Evolutionary conservation across 2,329 filamentous ascomycete species (phyloP).

Genomic region (Claviceps cyperi): DNA sequence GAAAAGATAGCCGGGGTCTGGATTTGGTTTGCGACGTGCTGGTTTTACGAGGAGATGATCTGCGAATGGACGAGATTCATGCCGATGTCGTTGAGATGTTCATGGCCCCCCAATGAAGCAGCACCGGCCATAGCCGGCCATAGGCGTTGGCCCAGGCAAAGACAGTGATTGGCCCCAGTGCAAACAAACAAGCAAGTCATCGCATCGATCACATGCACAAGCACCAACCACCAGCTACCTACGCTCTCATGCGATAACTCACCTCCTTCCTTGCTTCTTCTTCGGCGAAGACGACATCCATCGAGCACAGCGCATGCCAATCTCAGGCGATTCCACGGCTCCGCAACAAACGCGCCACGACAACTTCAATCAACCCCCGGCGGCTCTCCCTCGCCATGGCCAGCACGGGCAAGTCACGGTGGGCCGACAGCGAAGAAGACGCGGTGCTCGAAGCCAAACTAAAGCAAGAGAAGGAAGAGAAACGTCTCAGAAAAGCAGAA

Average conservation of each 20-base stretch:
- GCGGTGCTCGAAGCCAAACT: constrained; percentile 55
- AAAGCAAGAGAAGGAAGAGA: constrained; percentile 77
- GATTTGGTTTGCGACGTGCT: no score
- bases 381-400: constrained; percentile 31
- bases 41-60: background rate
- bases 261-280: background rate
- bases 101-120: background rate
- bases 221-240: background rate
- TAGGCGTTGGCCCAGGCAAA: background rate
- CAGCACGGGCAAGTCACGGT: constrained; percentile 56
- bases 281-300: background rate
- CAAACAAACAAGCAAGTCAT: background rate
- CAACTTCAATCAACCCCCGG: background rate
- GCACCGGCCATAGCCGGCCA: background rate
- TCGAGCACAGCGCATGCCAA: background rate
- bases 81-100: background rate
- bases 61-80: background rate
- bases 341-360: background rate
- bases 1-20: no score
- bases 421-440: constrained; percentile 77
- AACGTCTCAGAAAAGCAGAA: constrained; percentile 69
- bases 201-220: background rate
- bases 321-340: background rate
- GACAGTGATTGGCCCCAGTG: background rate
- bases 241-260: background rate